Percentiles rank a stretch among this genome's conserved stretches.
Evolutionary conservation across 306 rosid genomes (phyloP).

Genomic region (Acacia melanoxylon): DNA sequence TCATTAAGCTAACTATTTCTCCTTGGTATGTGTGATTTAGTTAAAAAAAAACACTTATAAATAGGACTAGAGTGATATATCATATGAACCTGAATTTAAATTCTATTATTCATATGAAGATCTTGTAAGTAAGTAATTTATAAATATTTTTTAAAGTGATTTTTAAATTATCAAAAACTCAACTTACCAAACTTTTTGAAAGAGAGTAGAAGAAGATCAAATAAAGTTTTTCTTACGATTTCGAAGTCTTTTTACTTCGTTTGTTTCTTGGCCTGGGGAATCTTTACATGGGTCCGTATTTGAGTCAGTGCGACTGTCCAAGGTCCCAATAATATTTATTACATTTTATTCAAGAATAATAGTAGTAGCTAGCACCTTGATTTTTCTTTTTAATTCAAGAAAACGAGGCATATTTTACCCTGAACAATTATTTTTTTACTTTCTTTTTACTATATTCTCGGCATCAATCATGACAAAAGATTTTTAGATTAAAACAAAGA

Average conservation of each 20-base stretch:
- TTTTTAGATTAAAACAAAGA: too few relatives aligned
- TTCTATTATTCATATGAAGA: too few relatives aligned
- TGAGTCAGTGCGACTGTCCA: neutral
- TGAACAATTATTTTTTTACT: neutral
- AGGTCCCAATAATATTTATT: neutral
- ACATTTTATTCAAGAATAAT: neutral
- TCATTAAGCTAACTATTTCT: too few relatives aligned
- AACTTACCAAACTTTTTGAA: neutral
- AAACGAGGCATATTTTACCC: neutral
- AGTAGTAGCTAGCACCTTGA: too few relatives aligned
- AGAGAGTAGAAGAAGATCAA: neutral
- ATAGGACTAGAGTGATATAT: too few relatives aligned
- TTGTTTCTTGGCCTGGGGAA: neutral
- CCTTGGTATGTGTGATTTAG: too few relatives aligned
- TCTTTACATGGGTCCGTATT: neutral
- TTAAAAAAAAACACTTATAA: too few relatives aligned
- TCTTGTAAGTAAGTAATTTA: too few relatives aligned
- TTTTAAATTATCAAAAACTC: too few relatives aligned
- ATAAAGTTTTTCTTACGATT: neutral
- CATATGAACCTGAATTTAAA: too few relatives aligned
- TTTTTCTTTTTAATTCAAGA: too few relatives aligned
- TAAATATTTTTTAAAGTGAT: neutral
- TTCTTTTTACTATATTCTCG: neutral
- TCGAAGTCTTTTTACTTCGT: neutral
- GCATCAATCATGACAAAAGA: neutral